Percentiles rank a stretch among this genome's conserved stretches.
Evolutionary conservation across 495 filamentous ascomycete genomes (phyloP).

Genomic region (Trichoderma asperelloides): DNA sequence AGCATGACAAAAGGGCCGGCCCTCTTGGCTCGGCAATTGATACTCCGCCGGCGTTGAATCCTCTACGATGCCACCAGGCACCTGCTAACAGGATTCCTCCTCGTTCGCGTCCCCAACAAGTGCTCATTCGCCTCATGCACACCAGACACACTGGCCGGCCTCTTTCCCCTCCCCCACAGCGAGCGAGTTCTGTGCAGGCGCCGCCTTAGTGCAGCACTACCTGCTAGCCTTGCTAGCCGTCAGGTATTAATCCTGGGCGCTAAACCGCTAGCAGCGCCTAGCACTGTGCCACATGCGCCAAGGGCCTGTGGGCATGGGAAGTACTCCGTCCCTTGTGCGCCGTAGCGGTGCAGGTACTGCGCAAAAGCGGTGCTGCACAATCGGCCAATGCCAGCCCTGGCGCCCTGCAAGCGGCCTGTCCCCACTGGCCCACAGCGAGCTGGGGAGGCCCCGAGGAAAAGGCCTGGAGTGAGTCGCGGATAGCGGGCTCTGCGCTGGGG

Average conservation of each 20-base stretch:
- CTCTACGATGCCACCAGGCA: too few species aligned
- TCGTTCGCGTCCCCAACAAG: neutral
- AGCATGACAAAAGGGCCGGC: too few species aligned
- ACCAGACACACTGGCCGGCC: neutral
- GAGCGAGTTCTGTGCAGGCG: neutral
- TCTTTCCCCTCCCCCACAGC: slow-evolving; percentile 1
- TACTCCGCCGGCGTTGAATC: too few species aligned
- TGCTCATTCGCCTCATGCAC: neutral
- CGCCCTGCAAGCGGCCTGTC: slow-evolving; percentile 6
- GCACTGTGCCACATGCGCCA: neutral
- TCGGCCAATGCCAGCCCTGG: neutral
- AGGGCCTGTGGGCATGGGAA: neutral
- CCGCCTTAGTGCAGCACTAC: slow-evolving; percentile 1
- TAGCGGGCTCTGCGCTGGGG: neutral
- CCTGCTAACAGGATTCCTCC: too few species aligned
- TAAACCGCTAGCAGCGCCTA: too few species aligned
- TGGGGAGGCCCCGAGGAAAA: neutral
- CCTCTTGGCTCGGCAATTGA: too few species aligned
- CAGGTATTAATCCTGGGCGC: too few species aligned
- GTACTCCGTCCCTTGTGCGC: neutral
- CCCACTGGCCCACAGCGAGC: slow-evolving; percentile 2
- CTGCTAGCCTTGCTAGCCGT: neutral
- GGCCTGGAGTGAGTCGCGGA: neutral
- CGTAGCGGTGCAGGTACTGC: neutral
- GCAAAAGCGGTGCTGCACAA: neutral